Conservation (phyloP, 352 stramenopile species). For the Globisporangium spinosum region DNA sequence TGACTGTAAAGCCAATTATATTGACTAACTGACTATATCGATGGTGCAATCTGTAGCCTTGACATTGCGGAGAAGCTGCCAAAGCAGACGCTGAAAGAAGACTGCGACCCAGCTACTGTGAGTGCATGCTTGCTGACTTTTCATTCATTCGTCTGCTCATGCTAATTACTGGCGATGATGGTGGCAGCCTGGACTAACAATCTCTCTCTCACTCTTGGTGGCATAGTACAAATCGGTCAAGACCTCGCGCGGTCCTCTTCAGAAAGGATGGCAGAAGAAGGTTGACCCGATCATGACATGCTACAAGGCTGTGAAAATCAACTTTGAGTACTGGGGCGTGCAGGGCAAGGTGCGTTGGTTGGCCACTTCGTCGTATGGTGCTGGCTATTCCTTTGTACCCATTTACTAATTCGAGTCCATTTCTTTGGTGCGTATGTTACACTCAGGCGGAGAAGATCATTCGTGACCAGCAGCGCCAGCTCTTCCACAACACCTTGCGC, state of each 20-base stretch:
- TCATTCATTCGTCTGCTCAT: conserved; percentile 12
- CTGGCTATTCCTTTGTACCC: no score
- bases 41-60: conserved; percentile 31
- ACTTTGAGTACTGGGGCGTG: conserved; percentile 88
- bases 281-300: conserved; percentile 82
- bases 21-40: neutral
- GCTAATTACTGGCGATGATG: neutral
- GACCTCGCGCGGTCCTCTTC: conserved; percentile 63
- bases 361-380: no score
- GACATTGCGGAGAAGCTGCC: conserved; percentile 74
- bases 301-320: conserved; percentile 85
- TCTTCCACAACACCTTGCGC: conserved; percentile 72
- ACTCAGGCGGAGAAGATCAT: conserved; percentile 71
- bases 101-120: conserved; percentile 61
- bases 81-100: conserved; percentile 72
- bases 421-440: neutral
- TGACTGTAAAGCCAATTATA: neutral
- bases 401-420: no score
- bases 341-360: conserved; percentile 49
- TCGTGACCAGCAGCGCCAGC: conserved; percentile 75
- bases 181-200: neutral
- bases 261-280: conserved; percentile 62
- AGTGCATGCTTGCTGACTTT: neutral
- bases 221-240: conserved; percentile 67
- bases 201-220: neutral